Evolutionary conservation across 2,329 filamentous ascomycete species (phyloP), one percentile per base, ranked within the genome.

Genomic region (Aspergillus melleus): DNA sequence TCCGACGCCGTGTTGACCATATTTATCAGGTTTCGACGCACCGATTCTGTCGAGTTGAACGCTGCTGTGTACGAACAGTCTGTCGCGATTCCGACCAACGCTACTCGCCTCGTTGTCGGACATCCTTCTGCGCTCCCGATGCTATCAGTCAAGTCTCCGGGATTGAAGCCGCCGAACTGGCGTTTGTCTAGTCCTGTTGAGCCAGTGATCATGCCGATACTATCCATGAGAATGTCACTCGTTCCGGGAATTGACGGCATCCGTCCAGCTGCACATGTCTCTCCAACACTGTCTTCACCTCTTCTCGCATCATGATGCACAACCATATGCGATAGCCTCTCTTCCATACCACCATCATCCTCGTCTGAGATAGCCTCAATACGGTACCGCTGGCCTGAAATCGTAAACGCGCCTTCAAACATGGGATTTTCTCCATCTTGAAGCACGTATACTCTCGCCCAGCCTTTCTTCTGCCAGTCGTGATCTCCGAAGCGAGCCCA

Each of bases 1-100:
- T 88, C 85, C 0, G 93, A 96, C 0, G 94, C 94, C 29, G 87
- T 81, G 76, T 95, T 96, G 74, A 98, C 89, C 74, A 91, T 84
- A 52, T 80, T 81, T 65, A 65, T 44, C 0, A 70, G 49, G 29
- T 60, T 59, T 6, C 59, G 59, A 84, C 79, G 60, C 26, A 65
- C 55, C 1, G 61, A 60, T 12, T 86, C 81, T 29, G 83, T 83
- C 22, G 82, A 84, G 63, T 87, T 84, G 73, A 96, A 95, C 6
- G 82, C 80, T 1, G 79, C 80, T 19, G 88, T 91, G 72, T 96
- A 97, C 2, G 87, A 90, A 79, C 94, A 98, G 74, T 98, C 94
- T 0, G 92, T 92, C 6, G 92, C 93, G 29, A 97, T 87, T 22
- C 94, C 94, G 22, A 98, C 84, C 20, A 96, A 82, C 0, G 94